phyloP scores from a whole-genome alignment of 1,284 basidiomycete genomes.

The Malassezia arunalokei region DNA sequence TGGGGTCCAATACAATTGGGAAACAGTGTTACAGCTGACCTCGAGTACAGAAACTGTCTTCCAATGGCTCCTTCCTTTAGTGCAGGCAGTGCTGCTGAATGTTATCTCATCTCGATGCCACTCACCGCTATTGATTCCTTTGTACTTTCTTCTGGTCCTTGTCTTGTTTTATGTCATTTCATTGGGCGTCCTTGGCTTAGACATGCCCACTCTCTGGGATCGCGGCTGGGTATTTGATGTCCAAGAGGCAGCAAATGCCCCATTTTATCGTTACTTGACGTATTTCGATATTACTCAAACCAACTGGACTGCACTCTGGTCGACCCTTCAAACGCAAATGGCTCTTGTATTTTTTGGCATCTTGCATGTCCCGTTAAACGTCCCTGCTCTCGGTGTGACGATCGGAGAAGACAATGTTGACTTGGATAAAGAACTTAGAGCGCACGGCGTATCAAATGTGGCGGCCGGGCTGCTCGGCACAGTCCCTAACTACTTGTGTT shows the following conservation, averaged over 20 bases:
- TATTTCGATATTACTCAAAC: constrained; percentile 43
- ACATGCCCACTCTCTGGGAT: constrained; percentile 56
- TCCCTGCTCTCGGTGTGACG: constrained; percentile 88
- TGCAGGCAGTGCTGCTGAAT: constrained; percentile 64
- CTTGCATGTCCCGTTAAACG: constrained; percentile 59
- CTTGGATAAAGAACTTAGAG: constrained; percentile 82
- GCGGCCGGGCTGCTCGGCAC: constrained; percentile 67
- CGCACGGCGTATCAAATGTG: constrained; percentile 83
- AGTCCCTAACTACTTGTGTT: constrained; percentile 54
- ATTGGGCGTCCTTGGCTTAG: constrained; percentile 56
- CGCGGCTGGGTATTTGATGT: constrained; percentile 84
- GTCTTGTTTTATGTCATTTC: constrained; percentile 66
- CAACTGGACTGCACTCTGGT: constrained; percentile 40
- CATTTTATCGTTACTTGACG: constrained; percentile 44
- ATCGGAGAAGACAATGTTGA: constrained; percentile 76
- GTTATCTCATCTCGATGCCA: constrained; percentile 67
- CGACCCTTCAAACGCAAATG: constrained; percentile 49
- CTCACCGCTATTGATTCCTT: constrained; percentile 82
- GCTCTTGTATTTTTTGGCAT: constrained; percentile 72
- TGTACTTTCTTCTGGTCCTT: constrained; percentile 73
- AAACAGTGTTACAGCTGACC: constrained; percentile 52
- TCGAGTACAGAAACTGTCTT: constrained; percentile 52
- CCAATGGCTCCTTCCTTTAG: constrained; percentile 65
- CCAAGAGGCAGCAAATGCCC: constrained; percentile 45
- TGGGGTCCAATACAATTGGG: constrained; percentile 59